Base-by-base conservation (phyloP, 2,329 filamentous ascomycete genomes). In the Fusarium sp. region DNA sequence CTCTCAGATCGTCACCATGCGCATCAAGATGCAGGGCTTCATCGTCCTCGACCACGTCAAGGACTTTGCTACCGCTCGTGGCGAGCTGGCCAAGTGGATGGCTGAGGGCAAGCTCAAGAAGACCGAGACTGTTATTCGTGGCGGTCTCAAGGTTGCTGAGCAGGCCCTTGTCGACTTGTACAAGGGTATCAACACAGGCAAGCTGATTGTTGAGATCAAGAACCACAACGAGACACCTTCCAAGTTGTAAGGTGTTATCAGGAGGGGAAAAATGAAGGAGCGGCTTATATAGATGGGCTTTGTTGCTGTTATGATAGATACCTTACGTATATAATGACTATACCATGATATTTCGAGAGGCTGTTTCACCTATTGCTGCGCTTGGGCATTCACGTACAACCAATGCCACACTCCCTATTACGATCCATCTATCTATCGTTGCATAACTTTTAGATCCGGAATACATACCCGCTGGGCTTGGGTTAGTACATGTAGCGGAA, bases 21-120 rank as follows among this genome's bases (percentile, higher is more conserved):
- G 87, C 65, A 86, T 90, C 76, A 85, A 81, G 62, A 87, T 93
- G 83, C 85, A 91, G 79, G 91, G 91, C 1, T 94, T 94, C 79
- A 91, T 94, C 69, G 87, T 94, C 43, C 87, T 92, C 57, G 92
- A 94, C 78, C 93, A 86, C 74, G 80, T 78, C 10, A 82, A 86
- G 61, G 84, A 91, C 75, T 92, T 86, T 76, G 76, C 84, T 1
- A 76, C 81, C 45, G 92, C 90, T 1, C 80, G 86, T 62, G 83
- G 86, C 75, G 85, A 93, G 73, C 81, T 94, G n/a, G 85, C 85
- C 2, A 79, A 87, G 70, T 94, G 92, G 91, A 78, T 93, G 24
- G 82, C 82, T 1, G 88, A 93, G 77, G 92, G 92, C 58, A 93
- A 91, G 82, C 80, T 94, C 69, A 89, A 92, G 85, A 82, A 89